Base-by-base conservation (phyloP, 2,329 filamentous ascomycete species). In the Fusarium falciforme region DNA sequence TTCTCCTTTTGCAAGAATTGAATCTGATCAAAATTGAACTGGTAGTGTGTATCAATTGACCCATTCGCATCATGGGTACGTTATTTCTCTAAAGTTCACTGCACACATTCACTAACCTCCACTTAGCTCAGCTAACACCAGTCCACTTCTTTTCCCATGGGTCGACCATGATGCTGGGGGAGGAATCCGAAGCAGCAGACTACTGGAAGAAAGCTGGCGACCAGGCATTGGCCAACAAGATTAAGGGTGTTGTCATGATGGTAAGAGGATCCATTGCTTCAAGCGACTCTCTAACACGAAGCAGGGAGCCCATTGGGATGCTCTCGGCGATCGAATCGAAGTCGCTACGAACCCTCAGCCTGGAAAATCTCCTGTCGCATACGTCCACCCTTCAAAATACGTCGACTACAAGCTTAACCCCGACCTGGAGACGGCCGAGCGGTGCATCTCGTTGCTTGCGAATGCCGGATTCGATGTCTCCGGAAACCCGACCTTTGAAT, bases 301-400 rank as follows among this genome's bases (percentile, higher is more conserved):
- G 4, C 2, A 58, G 55, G 55, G 35, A 52, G 91, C 91, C 0
- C 91, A 93, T 77, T 93, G 91, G 91, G 91, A 89, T 59, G 85
- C 87, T 2, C 79, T 84, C 10, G 86, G 86, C 44, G 86, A 90
- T 66, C 83, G 84, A 36, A 87, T 93, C 73, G 86, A 92, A 79
- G 87, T 93, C 3, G 82, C 90, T 4, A 89, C 87, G 61, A 91
- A 93, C 70, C 89, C 90, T 0, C 83, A 82, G 0, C 91, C 91
- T 0, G 80, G 70, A 17, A 93, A 93, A 79, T 89, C 86, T 0
- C 91, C 91, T 1, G 90, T 93, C 8, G 90, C 90, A 62, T 92
- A 91, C 78, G 91, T 93, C 6, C 85, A 92, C 76, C 91, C 91
- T 0, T 85, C 86, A 33, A 92, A 93, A 81, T 93, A 93, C 82